These are phyloP conservation scores for Trichophyton schoenleinii DNA, from an alignment of 2,329 filamentous ascomycete species.

Conservation along the genomic window DNA sequence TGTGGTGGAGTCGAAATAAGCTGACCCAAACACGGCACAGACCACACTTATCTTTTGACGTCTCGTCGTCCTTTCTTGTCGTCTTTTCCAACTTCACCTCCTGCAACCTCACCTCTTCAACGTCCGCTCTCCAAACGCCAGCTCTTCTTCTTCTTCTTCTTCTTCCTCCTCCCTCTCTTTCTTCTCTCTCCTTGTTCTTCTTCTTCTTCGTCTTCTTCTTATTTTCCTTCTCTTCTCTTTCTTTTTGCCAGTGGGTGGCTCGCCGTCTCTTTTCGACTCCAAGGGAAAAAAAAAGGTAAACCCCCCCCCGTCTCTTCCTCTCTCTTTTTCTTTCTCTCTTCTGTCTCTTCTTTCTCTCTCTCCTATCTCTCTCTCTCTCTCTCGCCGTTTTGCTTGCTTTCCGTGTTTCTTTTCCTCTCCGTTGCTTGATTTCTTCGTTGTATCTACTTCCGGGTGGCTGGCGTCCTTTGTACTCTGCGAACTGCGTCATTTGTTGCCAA, in stretches of 20 bases:
- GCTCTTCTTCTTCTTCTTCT: background rate
- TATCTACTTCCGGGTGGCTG: background rate
- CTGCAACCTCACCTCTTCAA: background rate
- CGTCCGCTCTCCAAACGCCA: background rate
- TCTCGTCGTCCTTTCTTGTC: background rate
- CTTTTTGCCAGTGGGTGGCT: constrained; percentile 9
- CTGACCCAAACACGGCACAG: constrained; percentile 3
- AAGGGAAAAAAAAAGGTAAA: constrained; percentile 2
- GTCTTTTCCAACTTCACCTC: background rate
- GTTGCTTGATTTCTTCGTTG: constrained; percentile 4
- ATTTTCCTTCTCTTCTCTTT: constrained; percentile 18
- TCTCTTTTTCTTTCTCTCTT: constrained; percentile 13
- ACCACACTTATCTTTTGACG: background rate
- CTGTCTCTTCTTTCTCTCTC: constrained; percentile 8
- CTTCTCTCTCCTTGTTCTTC: background rate
- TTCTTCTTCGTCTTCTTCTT: constrained; percentile 16
- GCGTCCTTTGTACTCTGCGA: background rate
- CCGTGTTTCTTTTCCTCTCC: background rate
- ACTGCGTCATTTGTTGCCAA: background rate
- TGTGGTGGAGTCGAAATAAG: background rate
- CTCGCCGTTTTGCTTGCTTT: background rate
- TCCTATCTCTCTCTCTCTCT: constrained; percentile 6
- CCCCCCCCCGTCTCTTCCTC: constrained; percentile 5
- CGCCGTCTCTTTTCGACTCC: background rate
- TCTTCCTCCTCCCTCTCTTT: background rate